Percentiles rank a stretch among this genome's conserved stretches.
These are phyloP conservation scores for Solanum acaule DNA, from an alignment of 257 asterid genomes.

Conservation along the genomic window DNA sequence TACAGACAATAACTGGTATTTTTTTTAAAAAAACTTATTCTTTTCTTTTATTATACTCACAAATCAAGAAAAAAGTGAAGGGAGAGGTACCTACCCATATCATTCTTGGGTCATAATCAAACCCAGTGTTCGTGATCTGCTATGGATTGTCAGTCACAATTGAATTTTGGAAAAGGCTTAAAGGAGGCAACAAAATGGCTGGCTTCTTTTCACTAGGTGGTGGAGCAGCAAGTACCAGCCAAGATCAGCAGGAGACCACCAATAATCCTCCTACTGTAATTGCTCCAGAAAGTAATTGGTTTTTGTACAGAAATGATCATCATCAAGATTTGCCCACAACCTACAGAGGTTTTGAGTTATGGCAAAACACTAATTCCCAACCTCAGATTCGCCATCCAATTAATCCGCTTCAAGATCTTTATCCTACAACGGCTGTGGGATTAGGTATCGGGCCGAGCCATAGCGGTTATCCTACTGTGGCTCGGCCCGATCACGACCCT, in stretches of 20 bases:
- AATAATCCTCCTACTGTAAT: slow-evolving; percentile 23
- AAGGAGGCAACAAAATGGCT: slow-evolving; percentile 40
- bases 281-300: slow-evolving; percentile 64
- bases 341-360: slow-evolving; percentile 77
- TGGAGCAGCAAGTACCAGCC: slow-evolving; percentile 4
- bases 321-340: slow-evolving; percentile 14
- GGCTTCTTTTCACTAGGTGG: slow-evolving; percentile 82
- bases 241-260: slow-evolving; percentile 14
- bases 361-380: slow-evolving; percentile 44
- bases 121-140: slow-evolving; percentile 29
- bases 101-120: slow-evolving; percentile 26
- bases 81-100: slow-evolving; percentile 18
- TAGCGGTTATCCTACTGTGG: slow-evolving; percentile 6
- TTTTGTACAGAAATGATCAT: slow-evolving; percentile 44
- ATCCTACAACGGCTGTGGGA: slow-evolving; percentile 38
- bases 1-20: not conserved
- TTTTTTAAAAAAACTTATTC: slow-evolving; percentile 6
- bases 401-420: slow-evolving; percentile 56
- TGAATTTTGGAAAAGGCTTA: slow-evolving; percentile 16
- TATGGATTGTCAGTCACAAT: slow-evolving; percentile 44
- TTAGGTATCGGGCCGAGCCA: slow-evolving; percentile 45
- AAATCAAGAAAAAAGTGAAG: slow-evolving; percentile 21
- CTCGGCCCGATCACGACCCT: slow-evolving; percentile 25
- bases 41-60: slow-evolving; percentile 20
- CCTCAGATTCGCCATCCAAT: slow-evolving; percentile 12